Evolutionary conservation across 352 stramenopile genomes (phyloP).

Genomic region (Phytopythium boreale): DNA sequence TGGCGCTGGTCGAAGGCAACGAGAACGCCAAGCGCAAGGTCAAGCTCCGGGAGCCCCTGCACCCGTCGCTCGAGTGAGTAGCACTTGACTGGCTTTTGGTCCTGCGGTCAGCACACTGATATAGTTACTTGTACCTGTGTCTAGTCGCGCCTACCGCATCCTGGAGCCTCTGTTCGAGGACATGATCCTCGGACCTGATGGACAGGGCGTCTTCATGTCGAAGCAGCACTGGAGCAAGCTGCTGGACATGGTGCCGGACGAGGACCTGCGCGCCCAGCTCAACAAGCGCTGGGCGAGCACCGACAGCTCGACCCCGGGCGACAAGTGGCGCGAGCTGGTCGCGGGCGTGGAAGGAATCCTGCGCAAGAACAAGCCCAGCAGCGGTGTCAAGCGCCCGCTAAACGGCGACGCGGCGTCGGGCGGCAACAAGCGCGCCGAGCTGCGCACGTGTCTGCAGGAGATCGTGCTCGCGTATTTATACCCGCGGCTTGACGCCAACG

Average conservation of each 20-base stretch:
- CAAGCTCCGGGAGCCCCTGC: constrained; percentile 89
- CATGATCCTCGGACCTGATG: constrained; percentile 86
- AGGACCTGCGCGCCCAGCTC: constrained; percentile 75
- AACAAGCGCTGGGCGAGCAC: constrained; percentile 50
- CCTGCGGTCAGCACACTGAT: not conserved
- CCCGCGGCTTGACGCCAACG: constrained; percentile 98
- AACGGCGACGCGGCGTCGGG: constrained; percentile 25
- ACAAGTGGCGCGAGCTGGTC: constrained; percentile 90
- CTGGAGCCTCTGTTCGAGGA: constrained; percentile 95
- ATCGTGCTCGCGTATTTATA: constrained; percentile 97
- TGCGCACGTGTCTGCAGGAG: constrained; percentile 91
- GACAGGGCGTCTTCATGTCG: constrained; percentile 90
- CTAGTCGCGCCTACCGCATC: constrained; percentile 88
- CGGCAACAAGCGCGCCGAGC: constrained; percentile 49
- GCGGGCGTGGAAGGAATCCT: constrained; percentile 67
- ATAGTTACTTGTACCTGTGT: constrained; percentile 3
- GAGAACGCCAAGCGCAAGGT: constrained; percentile 90
- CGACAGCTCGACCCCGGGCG: constrained; percentile 50
- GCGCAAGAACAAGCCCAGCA: constrained; percentile 45
- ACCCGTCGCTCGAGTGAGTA: constrained; percentile 90
- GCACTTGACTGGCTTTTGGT: not conserved
- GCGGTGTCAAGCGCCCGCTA: constrained; percentile 41
- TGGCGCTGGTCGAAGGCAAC: constrained; percentile 92
- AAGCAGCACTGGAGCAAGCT: constrained; percentile 90
- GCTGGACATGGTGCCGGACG: constrained; percentile 91